phyloP scores from a whole-genome alignment of 1,284 basidiomycete genomes.

The Phellinidium pouzarii region DNA sequence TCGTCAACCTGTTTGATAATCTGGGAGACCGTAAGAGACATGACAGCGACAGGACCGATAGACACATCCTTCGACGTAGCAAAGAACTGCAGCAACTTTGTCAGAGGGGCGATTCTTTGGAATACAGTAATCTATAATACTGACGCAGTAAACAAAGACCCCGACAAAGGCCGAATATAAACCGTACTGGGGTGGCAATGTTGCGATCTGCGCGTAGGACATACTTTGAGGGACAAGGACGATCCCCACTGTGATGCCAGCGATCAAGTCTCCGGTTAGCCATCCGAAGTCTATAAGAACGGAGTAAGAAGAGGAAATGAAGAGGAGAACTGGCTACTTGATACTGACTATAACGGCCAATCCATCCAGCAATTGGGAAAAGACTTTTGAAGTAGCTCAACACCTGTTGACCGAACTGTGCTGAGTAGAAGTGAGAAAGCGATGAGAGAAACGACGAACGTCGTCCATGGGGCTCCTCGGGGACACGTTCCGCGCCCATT shows the following conservation, averaged over 20 bases:
- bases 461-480: conserved; percentile 37
- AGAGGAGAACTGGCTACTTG: conserved; percentile 21
- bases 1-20: conserved; percentile 66
- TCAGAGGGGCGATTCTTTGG: conserved; percentile 23
- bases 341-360: conserved; percentile 71
- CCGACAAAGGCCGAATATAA: conserved; percentile 95
- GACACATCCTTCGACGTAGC: conserved; percentile 95
- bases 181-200: conserved; percentile 82
- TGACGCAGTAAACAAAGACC: conserved; percentile 72
- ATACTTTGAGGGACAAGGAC: conserved; percentile 87
- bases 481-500: conserved; percentile 42
- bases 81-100: conserved; percentile 51
- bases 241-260: conserved; percentile 86
- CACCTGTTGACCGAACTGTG: conserved; percentile 33
- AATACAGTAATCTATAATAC: conserved; percentile 26
- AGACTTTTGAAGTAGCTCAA: conserved; percentile 58
- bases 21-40: conserved; percentile 88
- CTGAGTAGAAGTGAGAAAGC: conserved; percentile 15
- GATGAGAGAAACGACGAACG: conserved; percentile 31
- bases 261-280: conserved; percentile 78
- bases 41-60: conserved; percentile 95
- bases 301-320: background rate
- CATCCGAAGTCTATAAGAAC: conserved; percentile 53
- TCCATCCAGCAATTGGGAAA: conserved; percentile 83
- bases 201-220: conserved; percentile 85